Conservation (phyloP, 148 eudicot species). For the Euryodendron excelsum region DNA sequence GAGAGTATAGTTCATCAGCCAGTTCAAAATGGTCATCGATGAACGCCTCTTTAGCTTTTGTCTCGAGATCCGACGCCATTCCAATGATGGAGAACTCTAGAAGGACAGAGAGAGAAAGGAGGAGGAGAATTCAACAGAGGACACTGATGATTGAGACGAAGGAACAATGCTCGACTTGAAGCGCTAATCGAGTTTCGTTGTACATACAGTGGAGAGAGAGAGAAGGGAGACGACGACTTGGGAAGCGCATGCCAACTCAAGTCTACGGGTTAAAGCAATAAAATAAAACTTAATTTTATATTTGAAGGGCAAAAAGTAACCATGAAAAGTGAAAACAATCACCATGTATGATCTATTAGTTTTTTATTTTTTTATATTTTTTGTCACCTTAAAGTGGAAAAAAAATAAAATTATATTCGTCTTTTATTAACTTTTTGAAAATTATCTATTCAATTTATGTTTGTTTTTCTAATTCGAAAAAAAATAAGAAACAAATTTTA, state of each 20-base stretch:
- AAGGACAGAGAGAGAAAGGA: background rate
- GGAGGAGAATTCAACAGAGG: background rate
- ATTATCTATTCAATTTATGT: no score
- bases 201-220: background rate
- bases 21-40: slow-evolving; percentile 96
- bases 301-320: background rate
- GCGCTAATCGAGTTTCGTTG: background rate
- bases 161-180: background rate
- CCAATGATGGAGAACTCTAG: background rate
- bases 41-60: slow-evolving; percentile 80
- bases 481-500: no score
- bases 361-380: no score
- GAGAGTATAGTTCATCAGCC: slow-evolving; percentile 80
- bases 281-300: no score
- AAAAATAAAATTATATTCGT: no score
- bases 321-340: background rate
- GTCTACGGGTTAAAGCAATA: background rate
- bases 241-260: background rate
- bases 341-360: no score
- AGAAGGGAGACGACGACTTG: background rate
- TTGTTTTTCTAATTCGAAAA: no score
- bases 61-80: slow-evolving; percentile 73
- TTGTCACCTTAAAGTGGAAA: no score
- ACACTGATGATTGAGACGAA: background rate
- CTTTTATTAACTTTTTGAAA: no score